Base-by-base conservation (phyloP, 163 green algal species). In the Chloroidium sp. region DNA sequence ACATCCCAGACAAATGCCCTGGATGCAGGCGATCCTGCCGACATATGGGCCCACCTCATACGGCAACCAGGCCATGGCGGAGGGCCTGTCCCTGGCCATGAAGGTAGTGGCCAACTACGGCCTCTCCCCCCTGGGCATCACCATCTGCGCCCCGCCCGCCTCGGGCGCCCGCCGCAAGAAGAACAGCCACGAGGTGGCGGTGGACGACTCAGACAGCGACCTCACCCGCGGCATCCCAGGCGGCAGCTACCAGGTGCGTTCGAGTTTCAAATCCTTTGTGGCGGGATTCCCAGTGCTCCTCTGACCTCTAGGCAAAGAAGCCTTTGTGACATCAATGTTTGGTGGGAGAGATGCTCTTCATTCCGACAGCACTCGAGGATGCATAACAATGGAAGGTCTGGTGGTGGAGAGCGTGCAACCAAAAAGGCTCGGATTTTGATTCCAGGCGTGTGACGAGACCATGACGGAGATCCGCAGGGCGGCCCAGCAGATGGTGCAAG, bases 31-130 rank as follows among this genome's bases (percentile, higher is more conserved):
- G 77, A 12, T 81, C 61, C 76, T 82, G 64, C 4, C 69, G 12
- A 36, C 36, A 36, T 80, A 84, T 64, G 76, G 69, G 2, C 76
- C 82, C 10, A 92, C 88, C 61, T 94, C 91, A 78, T 93, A 93
- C 84, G 76, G 75, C 8, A 77, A 86, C 59, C 59, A 58, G 1
- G 81, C 85, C 78, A 69, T 87, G 79, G 85, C 88, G 87, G 89
- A 92, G 60, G 91, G 85, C 12, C 82, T 75, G 13, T 74, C 76
- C 13, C 87, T 96, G 88, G 92, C 92, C 0, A 68, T 89, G 61
- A 91, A 92, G 68, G 84, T 91, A 2, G 91, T 96, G 4, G 86
- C 92, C 76, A 93, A 90, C 85, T 96, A 95, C 78, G 90, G 87
- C 58, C 82, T 94, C 75, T 87, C 80, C 8, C 89, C 90, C 36